Conservation (phyloP, 306 rosid genomes). For the Herpetospermum pedunculosum region DNA sequence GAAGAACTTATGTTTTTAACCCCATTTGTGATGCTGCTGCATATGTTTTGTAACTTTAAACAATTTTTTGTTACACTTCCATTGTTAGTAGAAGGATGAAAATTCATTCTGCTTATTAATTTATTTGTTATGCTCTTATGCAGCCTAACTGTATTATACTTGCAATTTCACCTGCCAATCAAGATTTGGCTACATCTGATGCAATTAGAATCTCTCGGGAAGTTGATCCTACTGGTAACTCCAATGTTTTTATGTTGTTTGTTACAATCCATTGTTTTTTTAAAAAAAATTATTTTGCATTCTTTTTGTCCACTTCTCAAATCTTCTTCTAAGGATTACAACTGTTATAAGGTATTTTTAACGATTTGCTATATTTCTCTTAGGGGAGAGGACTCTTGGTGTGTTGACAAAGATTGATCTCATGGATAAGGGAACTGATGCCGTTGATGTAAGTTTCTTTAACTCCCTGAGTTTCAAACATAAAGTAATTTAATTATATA, state of each 20-base stretch:
- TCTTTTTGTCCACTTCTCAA: background rate
- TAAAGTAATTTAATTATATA: background rate
- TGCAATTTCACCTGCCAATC: conserved; percentile 96
- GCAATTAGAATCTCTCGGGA: conserved; percentile 93
- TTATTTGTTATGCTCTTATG: conserved; percentile 2
- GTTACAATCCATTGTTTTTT: background rate
- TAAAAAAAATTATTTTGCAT: background rate
- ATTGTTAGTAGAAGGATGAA: background rate
- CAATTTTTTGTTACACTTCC: background rate
- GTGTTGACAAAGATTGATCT: conserved; percentile 96
- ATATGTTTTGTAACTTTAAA: background rate
- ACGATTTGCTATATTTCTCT: conserved; percentile 4
- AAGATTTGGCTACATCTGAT: conserved; percentile 97
- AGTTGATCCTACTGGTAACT: conserved; percentile 84
- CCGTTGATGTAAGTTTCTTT: conserved; percentile 64
- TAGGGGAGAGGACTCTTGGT: conserved; percentile 93
- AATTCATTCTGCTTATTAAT: background rate
- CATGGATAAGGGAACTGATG: conserved; percentile 99
- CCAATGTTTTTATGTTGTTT: background rate
- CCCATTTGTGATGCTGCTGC: background rate
- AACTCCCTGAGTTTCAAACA: background rate
- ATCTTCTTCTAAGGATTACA: background rate
- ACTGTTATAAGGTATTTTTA: background rate
- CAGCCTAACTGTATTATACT: conserved; percentile 94
- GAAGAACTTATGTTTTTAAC: background rate